These are phyloP conservation scores for Roridomyces roridus DNA, from an alignment of 768 basidiomycete genomes.

Conservation along the genomic window DNA sequence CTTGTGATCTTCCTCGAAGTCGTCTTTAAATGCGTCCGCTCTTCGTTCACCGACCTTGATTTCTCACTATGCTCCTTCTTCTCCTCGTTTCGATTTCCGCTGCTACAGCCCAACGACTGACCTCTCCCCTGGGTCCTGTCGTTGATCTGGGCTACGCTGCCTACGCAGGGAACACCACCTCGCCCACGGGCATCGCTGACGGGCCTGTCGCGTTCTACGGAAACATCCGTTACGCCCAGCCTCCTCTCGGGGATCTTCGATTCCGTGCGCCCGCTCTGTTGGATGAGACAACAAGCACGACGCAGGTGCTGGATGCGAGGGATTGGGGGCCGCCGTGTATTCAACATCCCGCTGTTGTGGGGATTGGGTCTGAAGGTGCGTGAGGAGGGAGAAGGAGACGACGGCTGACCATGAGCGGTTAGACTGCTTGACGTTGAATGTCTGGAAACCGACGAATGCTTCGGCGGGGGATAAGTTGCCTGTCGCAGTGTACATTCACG, in stretches of 20 bases:
- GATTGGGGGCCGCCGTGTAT: constrained; percentile 53
- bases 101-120: background rate
- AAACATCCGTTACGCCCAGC: constrained; percentile 47
- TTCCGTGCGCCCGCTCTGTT: constrained; percentile 45
- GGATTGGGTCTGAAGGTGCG: constrained; percentile 51
- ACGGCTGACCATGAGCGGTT: too few relatives aligned
- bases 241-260: constrained; percentile 46
- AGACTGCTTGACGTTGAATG: constrained; percentile 49
- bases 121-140: constrained; percentile 41
- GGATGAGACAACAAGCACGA: constrained; percentile 34
- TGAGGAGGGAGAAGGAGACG: too few relatives aligned
- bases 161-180: constrained; percentile 46
- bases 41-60: background rate
- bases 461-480: constrained; percentile 42
- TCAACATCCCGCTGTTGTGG: constrained; percentile 51
- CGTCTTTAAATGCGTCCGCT: too few relatives aligned
- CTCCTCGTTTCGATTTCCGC: background rate
- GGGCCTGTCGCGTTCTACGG: constrained; percentile 50
- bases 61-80: background rate
- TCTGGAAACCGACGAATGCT: constrained; percentile 48
- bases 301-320: constrained; percentile 44
- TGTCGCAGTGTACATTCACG: constrained; percentile 51
- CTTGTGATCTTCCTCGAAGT: background rate
- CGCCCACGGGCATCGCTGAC: constrained; percentile 39
- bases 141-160: constrained; percentile 48